Evolutionary conservation across 1,284 basidiomycete species (phyloP).

Genomic region (Wolfiporia cocos): DNA sequence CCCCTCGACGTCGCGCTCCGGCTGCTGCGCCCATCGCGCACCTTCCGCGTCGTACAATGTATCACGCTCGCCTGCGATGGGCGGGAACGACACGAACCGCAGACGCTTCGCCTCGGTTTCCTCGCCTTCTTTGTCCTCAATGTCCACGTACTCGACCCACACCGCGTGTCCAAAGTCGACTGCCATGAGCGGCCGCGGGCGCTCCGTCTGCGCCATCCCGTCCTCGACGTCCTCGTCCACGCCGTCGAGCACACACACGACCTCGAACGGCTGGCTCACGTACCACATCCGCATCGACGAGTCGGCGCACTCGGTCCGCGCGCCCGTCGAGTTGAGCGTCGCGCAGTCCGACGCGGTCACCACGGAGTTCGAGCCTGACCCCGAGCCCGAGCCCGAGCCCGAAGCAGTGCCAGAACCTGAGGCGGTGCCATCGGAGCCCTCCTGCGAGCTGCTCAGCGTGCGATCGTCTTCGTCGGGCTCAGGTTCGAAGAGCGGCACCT

Average conservation of each 20-base stretch:
- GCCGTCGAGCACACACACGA: constrained; percentile 55
- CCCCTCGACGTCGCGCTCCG: constrained; percentile 41
- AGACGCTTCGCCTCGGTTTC: constrained; percentile 39
- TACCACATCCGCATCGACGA: constrained; percentile 61
- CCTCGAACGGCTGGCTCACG: constrained; percentile 61
- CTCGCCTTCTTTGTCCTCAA: constrained; percentile 17
- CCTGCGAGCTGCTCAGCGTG: constrained; percentile 1
- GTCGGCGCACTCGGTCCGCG: constrained; percentile 1
- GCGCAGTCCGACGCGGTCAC: not conserved
- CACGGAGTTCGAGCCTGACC: not conserved
- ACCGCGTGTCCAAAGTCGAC: constrained; percentile 77
- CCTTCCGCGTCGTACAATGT: constrained; percentile 9
- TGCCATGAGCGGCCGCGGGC: constrained; percentile 61
- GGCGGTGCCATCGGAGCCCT: not conserved
- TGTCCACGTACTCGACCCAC: constrained; percentile 58
- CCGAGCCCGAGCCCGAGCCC: not conserved
- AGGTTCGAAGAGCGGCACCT: constrained; percentile 47
- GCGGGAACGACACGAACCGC: constrained; percentile 65
- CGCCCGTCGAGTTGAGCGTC: not conserved
- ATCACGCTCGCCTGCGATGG: constrained; percentile 28
- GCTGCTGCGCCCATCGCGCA: constrained; percentile 13
- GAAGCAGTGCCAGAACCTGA: not conserved
- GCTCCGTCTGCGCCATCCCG: constrained; percentile 33
- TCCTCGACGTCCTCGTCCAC: constrained; percentile 29
- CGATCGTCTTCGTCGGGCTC: constrained; percentile 12